Evolutionary conservation across 257 asterid species (phyloP), one percentile per base, ranked within the genome.

Genomic region (Ligustrum vulgare): DNA sequence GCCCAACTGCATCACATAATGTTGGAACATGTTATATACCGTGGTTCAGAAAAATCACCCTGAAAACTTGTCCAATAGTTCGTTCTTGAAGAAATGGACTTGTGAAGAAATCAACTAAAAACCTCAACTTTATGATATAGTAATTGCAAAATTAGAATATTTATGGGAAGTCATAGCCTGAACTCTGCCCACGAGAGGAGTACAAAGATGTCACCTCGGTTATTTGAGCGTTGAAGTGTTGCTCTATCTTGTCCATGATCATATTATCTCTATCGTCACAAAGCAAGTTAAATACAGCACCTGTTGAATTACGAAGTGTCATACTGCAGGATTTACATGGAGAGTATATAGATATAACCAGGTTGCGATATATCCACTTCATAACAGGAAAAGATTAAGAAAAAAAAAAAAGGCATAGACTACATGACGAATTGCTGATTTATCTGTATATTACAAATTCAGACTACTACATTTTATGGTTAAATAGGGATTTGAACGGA

Each of bases 281-380:
- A 8, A 86, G 78, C 77, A 89, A 74, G 81, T 88, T 88, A 80
- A 84, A 88, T 18, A 81, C 87, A 15, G 93, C 93, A 77, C 93
- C 91, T 88, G 82, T 28, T 39, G 20, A 75, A 51, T 71, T 47
- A 69, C 16, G 28, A 54, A 68, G 18, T 63, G 41, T 62, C 77
- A 77, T 51, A 22, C 15, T 58, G 7, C 2, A 0, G 56, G 15
- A 15, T 13, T 10, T 25, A 60, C 33, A 58, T 58, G 2, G 33
- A 20, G 22, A 22, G 0, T 60, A 4, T 60, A 25, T 23, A 45
- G 23, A 11, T 2, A 60, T 8, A 60, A 23, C 35, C 34, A 58
- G 63, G 16, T 33, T 2, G 66, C 66, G 22, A 58, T 15, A n/a
- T 1, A 54, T 54, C 63, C 63, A 28, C 10, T 41, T 41, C 49